Evolutionary conservation across 768 basidiomycete species (phyloP).

Genomic region (Pleurotus eryngii): DNA sequence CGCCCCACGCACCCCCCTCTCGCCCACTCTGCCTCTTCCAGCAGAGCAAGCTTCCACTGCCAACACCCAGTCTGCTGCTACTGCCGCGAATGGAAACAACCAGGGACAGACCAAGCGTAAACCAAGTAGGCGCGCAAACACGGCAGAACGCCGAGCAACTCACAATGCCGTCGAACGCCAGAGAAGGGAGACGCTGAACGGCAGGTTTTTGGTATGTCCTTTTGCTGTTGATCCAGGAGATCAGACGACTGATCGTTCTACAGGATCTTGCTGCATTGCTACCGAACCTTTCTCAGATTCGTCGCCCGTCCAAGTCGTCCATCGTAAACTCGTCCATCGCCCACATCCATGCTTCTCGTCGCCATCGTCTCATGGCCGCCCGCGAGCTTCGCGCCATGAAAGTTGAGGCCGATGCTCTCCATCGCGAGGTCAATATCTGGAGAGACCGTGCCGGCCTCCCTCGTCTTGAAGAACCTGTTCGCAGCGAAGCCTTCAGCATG

Average conservation of each 20-base stretch:
- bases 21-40: slow-evolving; percentile 33
- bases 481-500: slow-evolving; percentile 71
- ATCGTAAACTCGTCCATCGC: slow-evolving; percentile 97
- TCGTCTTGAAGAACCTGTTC: slow-evolving; percentile 67
- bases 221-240: slow-evolving; percentile 8
- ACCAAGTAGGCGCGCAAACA: slow-evolving; percentile 86
- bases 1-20: slow-evolving; percentile 46
- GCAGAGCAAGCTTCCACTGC: slow-evolving; percentile 16
- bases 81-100: not conserved
- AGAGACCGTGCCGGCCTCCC: slow-evolving; percentile 72
- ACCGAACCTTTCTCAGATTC: slow-evolving; percentile 86
- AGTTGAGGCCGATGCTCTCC: slow-evolving; percentile 80
- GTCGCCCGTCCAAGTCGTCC: slow-evolving; percentile 92
- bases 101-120: slow-evolving; percentile 66
- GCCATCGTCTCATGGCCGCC: slow-evolving; percentile 77
- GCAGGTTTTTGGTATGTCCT: slow-evolving; percentile 75
- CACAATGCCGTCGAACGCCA: slow-evolving; percentile 98
- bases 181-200: slow-evolving; percentile 89
- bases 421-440: slow-evolving; percentile 93
- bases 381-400: slow-evolving; percentile 79
- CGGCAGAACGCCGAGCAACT: slow-evolving; percentile 91
- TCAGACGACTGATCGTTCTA: slow-evolving; percentile 7
- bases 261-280: slow-evolving; percentile 90
- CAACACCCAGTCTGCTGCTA: slow-evolving; percentile 7
- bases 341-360: slow-evolving; percentile 78